Evolutionary conservation across 2,329 filamentous ascomycete species (phyloP).

Genomic region (Endothia cerciana): DNA sequence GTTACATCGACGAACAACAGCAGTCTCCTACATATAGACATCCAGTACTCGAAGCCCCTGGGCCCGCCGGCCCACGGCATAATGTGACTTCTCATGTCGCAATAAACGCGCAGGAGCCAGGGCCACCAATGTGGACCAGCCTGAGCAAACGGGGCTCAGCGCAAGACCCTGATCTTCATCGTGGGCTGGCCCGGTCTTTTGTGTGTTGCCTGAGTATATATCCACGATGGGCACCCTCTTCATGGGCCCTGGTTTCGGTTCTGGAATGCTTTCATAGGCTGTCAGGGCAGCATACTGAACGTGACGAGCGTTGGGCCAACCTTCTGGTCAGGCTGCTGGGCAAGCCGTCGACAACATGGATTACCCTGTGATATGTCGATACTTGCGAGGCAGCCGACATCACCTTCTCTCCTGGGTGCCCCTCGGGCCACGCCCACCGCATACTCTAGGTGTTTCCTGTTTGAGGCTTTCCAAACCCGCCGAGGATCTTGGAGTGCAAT

Average conservation of each 20-base stretch:
- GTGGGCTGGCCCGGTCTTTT: too few relatives aligned
- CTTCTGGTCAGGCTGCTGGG: not conserved
- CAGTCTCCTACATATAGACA: not conserved
- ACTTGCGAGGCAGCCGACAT: not conserved
- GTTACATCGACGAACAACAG: not conserved
- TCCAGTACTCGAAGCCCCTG: not conserved
- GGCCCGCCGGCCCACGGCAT: constrained; percentile 4
- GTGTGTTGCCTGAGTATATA: too few relatives aligned
- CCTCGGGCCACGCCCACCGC: not conserved
- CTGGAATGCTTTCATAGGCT: not conserved
- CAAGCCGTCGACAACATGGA: not conserved
- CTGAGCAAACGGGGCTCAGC: not conserved
- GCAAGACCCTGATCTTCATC: too few relatives aligned
- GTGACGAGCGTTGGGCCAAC: too few relatives aligned
- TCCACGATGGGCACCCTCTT: too few relatives aligned
- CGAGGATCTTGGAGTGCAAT: not conserved
- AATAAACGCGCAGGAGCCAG: not conserved
- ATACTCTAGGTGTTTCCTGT: not conserved
- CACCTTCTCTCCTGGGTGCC: not conserved
- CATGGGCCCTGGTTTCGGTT: not conserved
- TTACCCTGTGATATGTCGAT: not conserved
- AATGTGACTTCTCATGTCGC: constrained; percentile 21
- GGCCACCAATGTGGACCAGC: not conserved
- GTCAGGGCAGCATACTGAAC: not conserved
- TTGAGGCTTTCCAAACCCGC: not conserved